These are phyloP conservation scores for Flaveria ramosissima DNA, from an alignment of 129 eudicot genomes.

Conservation along the genomic window DNA sequence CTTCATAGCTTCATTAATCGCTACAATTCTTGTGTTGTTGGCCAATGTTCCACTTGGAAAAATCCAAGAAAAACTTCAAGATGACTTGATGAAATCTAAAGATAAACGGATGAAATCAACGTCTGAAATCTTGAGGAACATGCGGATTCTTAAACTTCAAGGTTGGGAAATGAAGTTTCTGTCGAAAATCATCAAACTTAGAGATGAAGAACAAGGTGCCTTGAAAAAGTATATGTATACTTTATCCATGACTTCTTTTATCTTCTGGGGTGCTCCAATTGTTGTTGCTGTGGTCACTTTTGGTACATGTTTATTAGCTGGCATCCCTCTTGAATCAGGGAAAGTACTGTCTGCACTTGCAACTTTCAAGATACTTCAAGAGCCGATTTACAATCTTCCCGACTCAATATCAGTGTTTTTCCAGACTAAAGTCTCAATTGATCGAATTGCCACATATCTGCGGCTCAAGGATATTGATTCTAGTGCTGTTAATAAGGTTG, in stretches of 20 bases:
- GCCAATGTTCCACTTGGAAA: constrained; percentile 70
- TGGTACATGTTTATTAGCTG: constrained; percentile 62
- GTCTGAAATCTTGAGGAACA: constrained; percentile 86
- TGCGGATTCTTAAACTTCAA: constrained; percentile 93
- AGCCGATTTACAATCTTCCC: constrained; percentile 81
- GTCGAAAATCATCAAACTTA: constrained; percentile 57
- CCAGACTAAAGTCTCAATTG: constrained; percentile 95
- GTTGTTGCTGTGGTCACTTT: constrained; percentile 76
- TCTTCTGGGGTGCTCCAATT: constrained; percentile 82
- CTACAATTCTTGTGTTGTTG: constrained; percentile 67
- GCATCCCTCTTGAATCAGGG: constrained; percentile 88
- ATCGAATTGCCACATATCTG: constrained; percentile 72
- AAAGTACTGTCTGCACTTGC: constrained; percentile 84
- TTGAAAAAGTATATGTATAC: constrained; percentile 63
- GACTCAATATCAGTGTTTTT: constrained; percentile 71
- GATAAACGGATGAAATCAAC: constrained; percentile 91
- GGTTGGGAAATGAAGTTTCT: constrained; percentile 98
- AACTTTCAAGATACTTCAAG: constrained; percentile 82
- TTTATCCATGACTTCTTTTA: constrained; percentile 46
- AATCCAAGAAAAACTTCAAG: constrained; percentile 66
- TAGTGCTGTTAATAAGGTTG: constrained; percentile 57
- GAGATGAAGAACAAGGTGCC: constrained; percentile 66
- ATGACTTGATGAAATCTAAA: constrained; percentile 74
- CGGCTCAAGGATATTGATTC: constrained; percentile 61
- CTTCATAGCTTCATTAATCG: constrained; percentile 62